phyloP scores from a whole-genome alignment of 805 yeast genomes.

The Millerago galiae region DNA sequence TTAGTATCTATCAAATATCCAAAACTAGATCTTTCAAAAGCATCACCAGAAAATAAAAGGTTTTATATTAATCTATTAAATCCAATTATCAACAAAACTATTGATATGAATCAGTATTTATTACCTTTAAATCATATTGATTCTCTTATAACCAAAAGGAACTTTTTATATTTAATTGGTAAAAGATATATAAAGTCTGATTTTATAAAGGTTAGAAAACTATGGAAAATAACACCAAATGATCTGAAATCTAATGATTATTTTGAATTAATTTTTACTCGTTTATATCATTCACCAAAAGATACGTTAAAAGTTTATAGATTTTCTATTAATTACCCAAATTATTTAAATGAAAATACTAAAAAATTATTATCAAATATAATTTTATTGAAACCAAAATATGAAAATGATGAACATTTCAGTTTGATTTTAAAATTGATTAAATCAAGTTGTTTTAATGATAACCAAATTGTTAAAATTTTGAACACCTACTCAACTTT shows the following conservation, averaged over 20 bases:
- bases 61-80: background rate
- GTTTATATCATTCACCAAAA: background rate
- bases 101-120: background rate
- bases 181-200: background rate
- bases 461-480: background rate
- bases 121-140: background rate
- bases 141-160: slow-evolving; percentile 1
- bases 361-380: background rate
- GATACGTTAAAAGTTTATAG: background rate
- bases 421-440: background rate
- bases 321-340: background rate
- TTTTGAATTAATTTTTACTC: background rate
- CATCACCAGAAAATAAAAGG: background rate
- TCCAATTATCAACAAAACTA: background rate
- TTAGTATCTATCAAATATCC: background rate
- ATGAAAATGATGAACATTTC: background rate
- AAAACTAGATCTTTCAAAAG: background rate
- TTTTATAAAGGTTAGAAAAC: background rate
- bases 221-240: slow-evolving; percentile 8
- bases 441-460: background rate
- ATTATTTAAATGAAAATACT: background rate
- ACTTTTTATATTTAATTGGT: background rate
- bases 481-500: background rate
- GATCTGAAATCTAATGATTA: background rate
- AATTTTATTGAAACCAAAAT: background rate